These are phyloP conservation scores for Mortierella sp. DNA, from an alignment of 371 early-diverging fungal species.

Conservation along the genomic window DNA sequence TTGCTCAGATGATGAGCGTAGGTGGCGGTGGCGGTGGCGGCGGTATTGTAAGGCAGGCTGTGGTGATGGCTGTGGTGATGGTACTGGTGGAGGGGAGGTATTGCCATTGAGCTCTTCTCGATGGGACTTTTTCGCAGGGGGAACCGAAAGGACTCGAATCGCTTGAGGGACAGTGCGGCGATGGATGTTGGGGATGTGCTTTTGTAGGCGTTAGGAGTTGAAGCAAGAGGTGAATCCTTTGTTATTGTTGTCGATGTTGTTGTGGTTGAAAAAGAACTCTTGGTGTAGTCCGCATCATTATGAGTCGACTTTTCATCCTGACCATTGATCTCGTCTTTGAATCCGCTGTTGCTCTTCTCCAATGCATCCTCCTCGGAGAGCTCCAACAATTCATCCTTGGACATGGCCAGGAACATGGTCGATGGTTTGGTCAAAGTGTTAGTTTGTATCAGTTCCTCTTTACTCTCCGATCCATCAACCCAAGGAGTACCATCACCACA, in stretches of 20 bases:
- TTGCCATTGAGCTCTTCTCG: background rate
- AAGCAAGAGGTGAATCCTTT: background rate
- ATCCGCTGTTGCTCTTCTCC: background rate
- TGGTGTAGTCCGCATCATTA: background rate
- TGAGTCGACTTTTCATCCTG: background rate
- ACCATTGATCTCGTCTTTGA: background rate
- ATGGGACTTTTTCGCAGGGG: conserved; percentile 23
- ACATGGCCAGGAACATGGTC: background rate
- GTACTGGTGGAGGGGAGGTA: conserved; percentile 7
- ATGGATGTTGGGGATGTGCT: background rate
- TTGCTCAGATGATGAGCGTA: conserved; percentile 9
- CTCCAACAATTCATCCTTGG: background rate
- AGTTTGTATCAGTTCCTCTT: background rate
- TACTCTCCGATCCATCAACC: conserved; percentile 30
- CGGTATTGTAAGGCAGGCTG: conserved; percentile 23
- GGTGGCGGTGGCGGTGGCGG: background rate
- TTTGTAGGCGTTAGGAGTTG: background rate
- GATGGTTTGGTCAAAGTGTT: background rate
- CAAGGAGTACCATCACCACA: conserved; percentile 17
- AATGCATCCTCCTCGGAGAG: background rate
- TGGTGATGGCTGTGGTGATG: conserved; percentile 28
- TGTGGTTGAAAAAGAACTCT: background rate
- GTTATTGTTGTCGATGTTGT: background rate
- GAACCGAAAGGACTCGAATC: conserved; percentile 28
- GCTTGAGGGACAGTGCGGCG: background rate